phyloP scores from a whole-genome alignment of 495 filamentous ascomycete species.

The Schizothecium vesticola region DNA sequence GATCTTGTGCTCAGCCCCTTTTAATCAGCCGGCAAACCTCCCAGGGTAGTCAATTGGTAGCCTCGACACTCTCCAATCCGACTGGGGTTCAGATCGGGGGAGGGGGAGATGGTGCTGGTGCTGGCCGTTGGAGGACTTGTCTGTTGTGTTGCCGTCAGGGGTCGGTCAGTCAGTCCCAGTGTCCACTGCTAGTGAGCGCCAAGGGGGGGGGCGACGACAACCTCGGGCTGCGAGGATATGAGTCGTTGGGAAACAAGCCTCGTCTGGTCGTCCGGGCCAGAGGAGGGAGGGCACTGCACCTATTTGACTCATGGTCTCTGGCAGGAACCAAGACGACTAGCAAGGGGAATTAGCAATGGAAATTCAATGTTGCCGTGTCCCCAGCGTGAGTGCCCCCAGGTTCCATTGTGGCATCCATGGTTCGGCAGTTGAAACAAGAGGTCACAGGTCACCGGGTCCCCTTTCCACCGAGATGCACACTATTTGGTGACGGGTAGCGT shows the following conservation, averaged over 20 bases:
- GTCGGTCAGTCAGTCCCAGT: neutral
- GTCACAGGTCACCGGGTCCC: neutral
- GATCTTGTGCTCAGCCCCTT: neutral
- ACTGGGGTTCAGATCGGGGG: neutral
- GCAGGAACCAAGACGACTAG: neutral
- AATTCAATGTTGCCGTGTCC: neutral
- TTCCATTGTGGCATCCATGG: neutral
- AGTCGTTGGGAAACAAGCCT: neutral
- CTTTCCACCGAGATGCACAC: neutral
- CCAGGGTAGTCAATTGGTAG: neutral
- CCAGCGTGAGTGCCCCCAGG: neutral
- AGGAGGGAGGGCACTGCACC: neutral
- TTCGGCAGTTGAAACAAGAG: conserved; percentile 1
- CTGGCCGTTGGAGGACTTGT: neutral
- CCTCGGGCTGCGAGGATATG: neutral
- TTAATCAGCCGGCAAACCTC: neutral
- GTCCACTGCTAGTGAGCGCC: neutral
- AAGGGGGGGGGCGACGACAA: neutral
- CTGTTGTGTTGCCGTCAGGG: neutral
- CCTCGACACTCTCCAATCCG: neutral
- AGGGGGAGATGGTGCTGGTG: neutral
- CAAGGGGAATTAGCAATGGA: conserved; percentile 8
- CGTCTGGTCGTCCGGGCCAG: neutral
- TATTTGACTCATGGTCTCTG: conserved; percentile 3
- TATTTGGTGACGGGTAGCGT: neutral